Evolutionary conservation across 2,329 filamentous ascomycete genomes (phyloP).

Genomic region (Dactylellina cionopaga): DNA sequence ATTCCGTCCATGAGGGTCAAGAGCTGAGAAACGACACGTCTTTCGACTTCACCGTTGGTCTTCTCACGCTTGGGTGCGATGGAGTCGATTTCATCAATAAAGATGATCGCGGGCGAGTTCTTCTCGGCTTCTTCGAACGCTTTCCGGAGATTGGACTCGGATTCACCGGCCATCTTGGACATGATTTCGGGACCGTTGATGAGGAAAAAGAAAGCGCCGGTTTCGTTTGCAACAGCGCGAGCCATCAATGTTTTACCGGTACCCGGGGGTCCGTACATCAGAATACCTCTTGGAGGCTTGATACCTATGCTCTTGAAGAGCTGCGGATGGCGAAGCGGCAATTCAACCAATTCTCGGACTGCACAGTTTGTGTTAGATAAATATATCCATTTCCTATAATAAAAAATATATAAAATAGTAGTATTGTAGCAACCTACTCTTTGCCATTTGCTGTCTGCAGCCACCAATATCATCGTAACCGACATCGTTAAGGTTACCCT

Average conservation of each 20-base stretch:
- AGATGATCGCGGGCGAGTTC: slow-evolving; percentile 99
- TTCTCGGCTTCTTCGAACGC: slow-evolving; percentile 99
- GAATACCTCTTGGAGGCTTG: slow-evolving; percentile 97
- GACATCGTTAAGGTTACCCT: slow-evolving; percentile 98
- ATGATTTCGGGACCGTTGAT: slow-evolving; percentile 98
- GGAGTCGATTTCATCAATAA: slow-evolving; percentile 99
- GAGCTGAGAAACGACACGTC: slow-evolving; percentile 96
- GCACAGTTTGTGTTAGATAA: neutral
- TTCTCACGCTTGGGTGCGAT: slow-evolving; percentile 99
- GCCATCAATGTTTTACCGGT: slow-evolving; percentile 99
- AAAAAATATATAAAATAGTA: neutral
- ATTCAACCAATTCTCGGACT: slow-evolving; percentile 93
- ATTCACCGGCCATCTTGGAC: slow-evolving; percentile 99
- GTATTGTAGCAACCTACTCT: slow-evolving; percentile 65
- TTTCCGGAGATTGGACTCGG: slow-evolving; percentile 96
- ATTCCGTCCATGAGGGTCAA: slow-evolving; percentile 99
- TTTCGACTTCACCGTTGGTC: slow-evolving; percentile 98
- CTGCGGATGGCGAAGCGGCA: slow-evolving; percentile 94
- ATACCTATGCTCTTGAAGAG: slow-evolving; percentile 99
- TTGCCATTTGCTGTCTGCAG: slow-evolving; percentile 99
- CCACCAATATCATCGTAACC: slow-evolving; percentile 99
- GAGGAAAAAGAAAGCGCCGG: slow-evolving; percentile 98
- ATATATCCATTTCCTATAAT: neutral
- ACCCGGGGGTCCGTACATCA: slow-evolving; percentile 95
- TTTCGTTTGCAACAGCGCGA: slow-evolving; percentile 97